Evolutionary conservation across 2,329 filamentous ascomycete species (phyloP).

Genomic region (Monosporascus sp.): DNA sequence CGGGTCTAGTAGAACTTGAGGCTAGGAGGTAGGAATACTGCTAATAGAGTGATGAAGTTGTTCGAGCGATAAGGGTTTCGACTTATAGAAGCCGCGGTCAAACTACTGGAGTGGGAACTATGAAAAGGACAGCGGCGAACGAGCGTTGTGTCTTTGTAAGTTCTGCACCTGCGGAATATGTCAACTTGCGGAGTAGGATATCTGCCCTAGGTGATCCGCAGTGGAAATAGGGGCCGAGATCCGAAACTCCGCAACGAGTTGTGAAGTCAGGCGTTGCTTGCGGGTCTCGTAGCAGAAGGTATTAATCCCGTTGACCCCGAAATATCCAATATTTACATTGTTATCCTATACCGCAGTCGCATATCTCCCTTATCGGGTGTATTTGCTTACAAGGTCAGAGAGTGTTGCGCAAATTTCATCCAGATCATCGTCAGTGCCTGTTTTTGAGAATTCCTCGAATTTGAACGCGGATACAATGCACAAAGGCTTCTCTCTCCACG

Average conservation of each 20-base stretch:
- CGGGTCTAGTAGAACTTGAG: no score
- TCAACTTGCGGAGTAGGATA: background rate
- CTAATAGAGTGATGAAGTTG: no score
- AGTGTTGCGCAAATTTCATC: slow-evolving; percentile 22
- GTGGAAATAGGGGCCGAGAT: background rate
- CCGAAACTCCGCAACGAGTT: background rate
- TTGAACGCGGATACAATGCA: slow-evolving; percentile 16
- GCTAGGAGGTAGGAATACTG: no score
- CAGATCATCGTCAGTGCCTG: slow-evolving; percentile 16
- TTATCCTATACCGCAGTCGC: background rate
- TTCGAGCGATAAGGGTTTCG: background rate
- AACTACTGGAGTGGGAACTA: no score
- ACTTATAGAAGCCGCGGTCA: no score
- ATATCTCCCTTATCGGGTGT: no score
- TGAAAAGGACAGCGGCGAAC: background rate
- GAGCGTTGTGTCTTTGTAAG: background rate
- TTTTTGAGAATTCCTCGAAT: slow-evolving; percentile 16
- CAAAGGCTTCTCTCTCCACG: slow-evolving; percentile 30
- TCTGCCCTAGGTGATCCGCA: background rate
- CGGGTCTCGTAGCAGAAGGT: slow-evolving; percentile 19
- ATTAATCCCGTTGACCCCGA: slow-evolving; percentile 20
- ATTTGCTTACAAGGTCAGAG: slow-evolving; percentile 15
- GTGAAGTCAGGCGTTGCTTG: background rate
- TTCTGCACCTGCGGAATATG: background rate
- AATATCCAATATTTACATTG: slow-evolving; percentile 10